These are phyloP conservation scores for Arachnopeziza araneosa DNA, from an alignment of 2,329 filamentous ascomycete genomes.

Conservation along the genomic window DNA sequence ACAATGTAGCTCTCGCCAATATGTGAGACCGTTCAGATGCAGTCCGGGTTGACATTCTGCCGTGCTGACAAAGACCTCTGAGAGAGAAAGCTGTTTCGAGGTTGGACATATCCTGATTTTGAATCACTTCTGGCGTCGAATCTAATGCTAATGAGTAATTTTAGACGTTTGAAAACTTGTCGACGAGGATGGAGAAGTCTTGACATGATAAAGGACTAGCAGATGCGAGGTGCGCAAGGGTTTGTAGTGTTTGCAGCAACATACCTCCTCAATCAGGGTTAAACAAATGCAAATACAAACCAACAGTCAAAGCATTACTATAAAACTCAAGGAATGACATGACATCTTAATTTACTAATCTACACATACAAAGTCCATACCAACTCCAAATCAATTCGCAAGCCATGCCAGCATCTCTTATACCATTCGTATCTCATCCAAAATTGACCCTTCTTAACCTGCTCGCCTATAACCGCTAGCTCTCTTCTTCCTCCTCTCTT, in stretches of 20 bases:
- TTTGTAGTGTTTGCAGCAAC: not conserved
- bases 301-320: not conserved
- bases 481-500: conserved; percentile 28
- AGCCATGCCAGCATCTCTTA: conserved; percentile 4
- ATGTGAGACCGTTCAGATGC: no score
- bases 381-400: conserved; percentile 3
- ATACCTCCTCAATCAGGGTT: not conserved
- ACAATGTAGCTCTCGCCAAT: not conserved
- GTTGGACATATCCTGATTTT: no score
- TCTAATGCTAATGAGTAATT: no score
- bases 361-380: conserved; percentile 2
- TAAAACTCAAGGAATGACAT: not conserved
- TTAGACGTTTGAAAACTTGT: no score
- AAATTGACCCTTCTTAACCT: not conserved
- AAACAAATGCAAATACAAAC: not conserved
- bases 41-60: not conserved
- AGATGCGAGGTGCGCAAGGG: not conserved
- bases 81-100: no score
- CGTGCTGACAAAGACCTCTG: not conserved
- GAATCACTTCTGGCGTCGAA: no score
- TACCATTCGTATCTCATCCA: conserved; percentile 5
- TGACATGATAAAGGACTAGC: not conserved
- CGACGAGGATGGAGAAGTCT: no score
- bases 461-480: conserved; percentile 21
- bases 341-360: conserved; percentile 2